These are phyloP conservation scores for Amoebophrya sp. DNA, from an alignment of 169 alveolate genomes.

Conservation along the genomic window DNA sequence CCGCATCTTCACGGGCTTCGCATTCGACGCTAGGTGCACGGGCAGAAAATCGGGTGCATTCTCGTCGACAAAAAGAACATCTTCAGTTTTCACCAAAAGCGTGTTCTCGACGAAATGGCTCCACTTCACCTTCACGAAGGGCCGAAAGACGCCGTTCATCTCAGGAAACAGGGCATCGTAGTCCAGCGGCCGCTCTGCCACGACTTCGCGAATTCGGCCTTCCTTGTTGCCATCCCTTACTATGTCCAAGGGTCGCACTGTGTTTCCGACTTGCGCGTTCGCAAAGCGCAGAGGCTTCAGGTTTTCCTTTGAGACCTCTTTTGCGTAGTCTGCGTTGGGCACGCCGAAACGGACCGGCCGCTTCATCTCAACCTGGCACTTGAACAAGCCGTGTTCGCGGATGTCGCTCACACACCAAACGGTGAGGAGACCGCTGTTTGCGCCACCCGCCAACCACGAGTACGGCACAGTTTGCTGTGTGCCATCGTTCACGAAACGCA, in stretches of 20 bases:
- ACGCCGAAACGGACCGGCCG: constrained; percentile 12
- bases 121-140: neutral
- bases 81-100: neutral
- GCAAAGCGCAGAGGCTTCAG: neutral
- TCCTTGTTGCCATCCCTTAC: neutral
- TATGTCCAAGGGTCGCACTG: neutral
- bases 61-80: neutral
- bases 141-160: neutral
- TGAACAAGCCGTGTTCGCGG: neutral
- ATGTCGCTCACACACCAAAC: neutral
- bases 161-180: neutral
- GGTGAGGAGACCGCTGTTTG: neutral
- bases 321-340: neutral
- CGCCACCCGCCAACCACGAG: neutral
- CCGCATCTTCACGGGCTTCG: neutral
- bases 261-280: neutral
- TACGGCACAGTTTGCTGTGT: neutral
- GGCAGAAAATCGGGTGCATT: neutral
- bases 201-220: neutral
- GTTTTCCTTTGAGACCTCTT: neutral
- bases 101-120: neutral
- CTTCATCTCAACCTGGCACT: neutral
- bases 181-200: neutral
- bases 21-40: neutral
- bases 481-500: neutral